A percentile compares a stretch with the other conserved stretches of the same genome.
These are phyloP conservation scores for Phanerochaete carnosa DNA, from an alignment of 768 basidiomycete genomes.

Conservation along the genomic window DNA sequence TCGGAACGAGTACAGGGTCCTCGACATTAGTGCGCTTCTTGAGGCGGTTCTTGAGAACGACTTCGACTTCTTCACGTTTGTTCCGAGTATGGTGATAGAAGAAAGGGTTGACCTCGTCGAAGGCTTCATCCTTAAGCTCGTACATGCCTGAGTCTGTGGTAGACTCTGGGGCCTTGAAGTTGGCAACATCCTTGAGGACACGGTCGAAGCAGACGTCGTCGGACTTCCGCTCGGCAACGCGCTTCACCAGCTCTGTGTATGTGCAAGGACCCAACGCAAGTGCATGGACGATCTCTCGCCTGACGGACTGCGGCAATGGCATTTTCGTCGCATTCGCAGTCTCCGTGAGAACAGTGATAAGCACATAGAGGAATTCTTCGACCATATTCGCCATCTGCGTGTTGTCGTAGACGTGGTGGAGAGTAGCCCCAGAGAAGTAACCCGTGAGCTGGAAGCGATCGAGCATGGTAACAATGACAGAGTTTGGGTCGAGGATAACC, in stretches of 20 bases:
- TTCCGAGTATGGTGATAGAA: conserved; percentile 96
- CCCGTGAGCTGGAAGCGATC: conserved; percentile 82
- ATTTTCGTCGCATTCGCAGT: conserved; percentile 69
- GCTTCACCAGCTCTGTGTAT: conserved; percentile 88
- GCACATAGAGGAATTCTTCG: conserved; percentile 85
- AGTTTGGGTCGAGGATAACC: conserved; percentile 71
- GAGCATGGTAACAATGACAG: conserved; percentile 80
- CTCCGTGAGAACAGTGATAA: conserved; percentile 87
- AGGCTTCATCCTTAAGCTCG: conserved; percentile 78
- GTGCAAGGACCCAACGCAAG: conserved; percentile 85
- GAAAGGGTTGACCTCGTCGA: conserved; percentile 90
- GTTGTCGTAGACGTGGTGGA: conserved; percentile 62
- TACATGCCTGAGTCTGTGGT: conserved; percentile 82
- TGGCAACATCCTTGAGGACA: conserved; percentile 74
- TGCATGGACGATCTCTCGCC: conserved; percentile 86
- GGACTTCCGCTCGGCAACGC: conserved; percentile 84
- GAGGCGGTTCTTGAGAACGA: conserved; percentile 59
- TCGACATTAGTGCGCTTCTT: conserved; percentile 59
- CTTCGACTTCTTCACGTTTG: conserved; percentile 88
- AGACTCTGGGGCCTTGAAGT: conserved; percentile 77
- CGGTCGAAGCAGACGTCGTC: conserved; percentile 83
- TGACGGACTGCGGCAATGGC: conserved; percentile 58
- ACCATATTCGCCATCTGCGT: conserved; percentile 79
- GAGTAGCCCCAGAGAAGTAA: conserved; percentile 71
- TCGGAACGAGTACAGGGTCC: conserved; percentile 76